Base-by-base conservation (phyloP, 192 early-diverging fungal species). In the Backusella psychrophila region DNA sequence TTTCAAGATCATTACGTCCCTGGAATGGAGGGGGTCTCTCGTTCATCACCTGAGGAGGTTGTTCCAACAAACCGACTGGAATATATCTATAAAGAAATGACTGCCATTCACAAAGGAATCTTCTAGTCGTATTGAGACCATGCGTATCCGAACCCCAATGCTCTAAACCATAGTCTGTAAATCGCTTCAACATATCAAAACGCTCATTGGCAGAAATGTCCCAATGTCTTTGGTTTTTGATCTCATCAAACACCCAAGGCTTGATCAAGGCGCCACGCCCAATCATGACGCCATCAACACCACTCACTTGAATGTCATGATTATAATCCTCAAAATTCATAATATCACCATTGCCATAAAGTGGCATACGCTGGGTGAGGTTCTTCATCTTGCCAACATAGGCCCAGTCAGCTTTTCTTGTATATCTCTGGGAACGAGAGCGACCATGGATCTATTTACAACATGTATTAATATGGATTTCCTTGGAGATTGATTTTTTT, bases 191-290 rank as follows among this genome's bases (percentile, higher is more conserved):
- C 42, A 99, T 93, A 66, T 97, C 97, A 59, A 99, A 88, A 23
- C 97, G 93, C 85, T 99, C 96, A 4, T 82, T 72, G 0, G 94
- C 89, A 33, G 91, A 91, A 75, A 99, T 99, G 75, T 99, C 97
- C 91, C 93, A 97, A 66, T 95, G 87, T 26, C 89, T 82, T 56
- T 91, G 89, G 34, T 93, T 90, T 72, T 94, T 90, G 76, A 99
- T 97, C 79, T 99, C 97, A 4, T 87, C 89, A 83, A 99, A 98
- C 2, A 99, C 87, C 97, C 97, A 99, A 11, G 97, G 97, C 87
- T 99, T 99, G 78, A 98, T 95, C 72, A 97, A 82, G 5, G 94
- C 96, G 39, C 78, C 78, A 41, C 79, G 39, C 17, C 92, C 97
- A 75, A 99, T 91, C 96, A 99, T 96, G 21, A 95, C 80, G 7